A percentile compares a stretch with the other conserved stretches of the same genome.
phyloP scores from a whole-genome alignment of 495 filamentous ascomycete species.

The Hypoxylon trugodes region DNA sequence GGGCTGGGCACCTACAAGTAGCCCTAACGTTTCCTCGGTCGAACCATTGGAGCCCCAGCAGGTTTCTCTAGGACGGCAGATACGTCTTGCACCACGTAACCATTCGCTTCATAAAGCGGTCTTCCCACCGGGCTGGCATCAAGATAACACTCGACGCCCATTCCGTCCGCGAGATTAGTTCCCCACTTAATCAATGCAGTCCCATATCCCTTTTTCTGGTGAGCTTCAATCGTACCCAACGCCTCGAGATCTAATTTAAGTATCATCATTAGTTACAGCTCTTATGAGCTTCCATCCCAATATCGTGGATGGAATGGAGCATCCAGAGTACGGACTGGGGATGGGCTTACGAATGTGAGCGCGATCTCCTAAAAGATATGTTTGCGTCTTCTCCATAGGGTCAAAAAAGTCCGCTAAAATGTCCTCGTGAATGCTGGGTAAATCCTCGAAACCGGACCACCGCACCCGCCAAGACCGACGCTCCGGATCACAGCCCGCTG shows the following conservation, averaged over 20 bases:
- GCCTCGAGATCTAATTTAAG: conserved; percentile 44
- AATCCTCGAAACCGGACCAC: conserved; percentile 11
- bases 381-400: conserved; percentile 20
- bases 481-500: conserved; percentile 10
- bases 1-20: too few species aligned
- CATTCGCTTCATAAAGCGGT: conserved; percentile 24
- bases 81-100: conserved; percentile 13
- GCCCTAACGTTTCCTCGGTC: not conserved
- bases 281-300: too few species aligned
- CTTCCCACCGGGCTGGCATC: conserved; percentile 28
- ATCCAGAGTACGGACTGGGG: not conserved
- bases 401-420: conserved; percentile 2
- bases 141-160: conserved; percentile 37
- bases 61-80: conserved; percentile 14
- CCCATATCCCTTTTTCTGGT: conserved; percentile 48
- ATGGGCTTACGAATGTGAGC: conserved; percentile 14
- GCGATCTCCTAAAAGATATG: conserved; percentile 8
- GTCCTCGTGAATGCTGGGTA: conserved; percentile 13
- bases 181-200: conserved; percentile 53
- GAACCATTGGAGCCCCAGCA: conserved; percentile 2
- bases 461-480: conserved; percentile 12
- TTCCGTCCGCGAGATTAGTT: conserved; percentile 50
- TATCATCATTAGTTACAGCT: not conserved
- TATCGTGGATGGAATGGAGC: too few species aligned
- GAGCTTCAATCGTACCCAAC: conserved; percentile 51